phyloP scores from a whole-genome alignment of 75 land plant species.

The Picea glauca region DNA sequence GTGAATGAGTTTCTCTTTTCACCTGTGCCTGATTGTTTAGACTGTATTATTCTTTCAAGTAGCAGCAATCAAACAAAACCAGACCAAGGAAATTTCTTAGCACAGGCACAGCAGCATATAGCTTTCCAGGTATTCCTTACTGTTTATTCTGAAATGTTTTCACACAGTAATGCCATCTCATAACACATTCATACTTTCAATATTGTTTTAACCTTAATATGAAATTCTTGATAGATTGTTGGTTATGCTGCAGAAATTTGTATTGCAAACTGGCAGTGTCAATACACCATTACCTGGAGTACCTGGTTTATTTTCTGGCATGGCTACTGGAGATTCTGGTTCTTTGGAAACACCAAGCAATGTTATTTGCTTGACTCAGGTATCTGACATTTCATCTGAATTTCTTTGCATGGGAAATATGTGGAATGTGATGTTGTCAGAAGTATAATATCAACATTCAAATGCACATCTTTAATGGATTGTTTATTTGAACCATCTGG shows the following conservation, averaged over 20 bases:
- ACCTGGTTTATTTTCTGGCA: slow-evolving; percentile 29
- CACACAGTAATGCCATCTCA: not conserved
- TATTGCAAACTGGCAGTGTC: slow-evolving; percentile 30
- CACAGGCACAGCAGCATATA: slow-evolving; percentile 89
- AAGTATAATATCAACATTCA: too few species aligned
- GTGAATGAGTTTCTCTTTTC: not conserved
- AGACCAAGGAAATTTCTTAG: slow-evolving; percentile 66
- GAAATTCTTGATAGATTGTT: not conserved
- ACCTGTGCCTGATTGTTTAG: not conserved
- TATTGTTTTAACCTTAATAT: not conserved
- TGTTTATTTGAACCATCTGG: too few species aligned
- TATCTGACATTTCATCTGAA: slow-evolving; percentile 12
- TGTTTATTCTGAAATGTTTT: not conserved
- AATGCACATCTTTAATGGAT: too few species aligned
- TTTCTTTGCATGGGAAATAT: not conserved
- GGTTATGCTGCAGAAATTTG: slow-evolving; percentile 26
- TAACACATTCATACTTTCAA: not conserved
- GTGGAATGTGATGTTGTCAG: not conserved
- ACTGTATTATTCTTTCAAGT: slow-evolving; percentile 6
- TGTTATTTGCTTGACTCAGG: slow-evolving; percentile 72
- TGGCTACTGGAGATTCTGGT: slow-evolving; percentile 16
- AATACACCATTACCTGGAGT: slow-evolving; percentile 15
- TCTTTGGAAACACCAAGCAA: slow-evolving; percentile 50
- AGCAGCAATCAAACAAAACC: slow-evolving; percentile 68
- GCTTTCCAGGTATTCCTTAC: slow-evolving; percentile 52